A percentile compares a stretch with the other conserved stretches of the same genome.
Conservation (phyloP, 139 green algal species). For the Picochlorum costavermella region DNA sequence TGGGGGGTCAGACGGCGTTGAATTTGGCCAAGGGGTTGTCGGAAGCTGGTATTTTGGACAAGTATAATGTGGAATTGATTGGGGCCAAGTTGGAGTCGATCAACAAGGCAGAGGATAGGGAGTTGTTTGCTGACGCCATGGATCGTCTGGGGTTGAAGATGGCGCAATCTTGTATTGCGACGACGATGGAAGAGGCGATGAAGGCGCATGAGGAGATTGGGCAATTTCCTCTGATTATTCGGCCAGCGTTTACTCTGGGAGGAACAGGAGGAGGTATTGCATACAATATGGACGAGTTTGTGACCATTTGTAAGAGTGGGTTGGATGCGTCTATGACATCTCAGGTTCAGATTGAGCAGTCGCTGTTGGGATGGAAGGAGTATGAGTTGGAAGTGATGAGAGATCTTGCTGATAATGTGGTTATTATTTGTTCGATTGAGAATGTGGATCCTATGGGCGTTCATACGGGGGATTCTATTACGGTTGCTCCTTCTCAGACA, state of each 20-base stretch:
- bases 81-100: constrained; percentile 98
- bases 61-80: constrained; percentile 94
- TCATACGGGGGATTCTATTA: constrained; percentile 86
- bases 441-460: constrained; percentile 99
- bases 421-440: constrained; percentile 99
- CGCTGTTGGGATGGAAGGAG: constrained; percentile 97
- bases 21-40: constrained; percentile 93
- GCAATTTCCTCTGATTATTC: constrained; percentile 93
- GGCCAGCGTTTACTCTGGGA: constrained; percentile 96
- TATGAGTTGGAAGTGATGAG: constrained; percentile 95
- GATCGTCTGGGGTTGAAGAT: constrained; percentile 71
- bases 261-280: constrained; percentile 95
- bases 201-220: constrained; percentile 33
- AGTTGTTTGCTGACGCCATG: constrained; percentile 94
- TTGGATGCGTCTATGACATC: constrained; percentile 87
- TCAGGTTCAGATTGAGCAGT: constrained; percentile 83
- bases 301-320: constrained; percentile 62
- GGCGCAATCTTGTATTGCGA: constrained; percentile 32
- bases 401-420: constrained; percentile 95
- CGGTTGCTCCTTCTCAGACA: constrained; percentile 51
- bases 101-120: constrained; percentile 93
- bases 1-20: constrained; percentile 96
- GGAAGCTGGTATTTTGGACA: constrained; percentile 81
- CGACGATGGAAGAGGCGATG: constrained; percentile 44
- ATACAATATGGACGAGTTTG: constrained; percentile 98